A percentile compares a stretch with the other conserved stretches of the same genome.
Conservation (phyloP, 768 basidiomycete genomes). For the Rhodotorula toruloides region DNA sequence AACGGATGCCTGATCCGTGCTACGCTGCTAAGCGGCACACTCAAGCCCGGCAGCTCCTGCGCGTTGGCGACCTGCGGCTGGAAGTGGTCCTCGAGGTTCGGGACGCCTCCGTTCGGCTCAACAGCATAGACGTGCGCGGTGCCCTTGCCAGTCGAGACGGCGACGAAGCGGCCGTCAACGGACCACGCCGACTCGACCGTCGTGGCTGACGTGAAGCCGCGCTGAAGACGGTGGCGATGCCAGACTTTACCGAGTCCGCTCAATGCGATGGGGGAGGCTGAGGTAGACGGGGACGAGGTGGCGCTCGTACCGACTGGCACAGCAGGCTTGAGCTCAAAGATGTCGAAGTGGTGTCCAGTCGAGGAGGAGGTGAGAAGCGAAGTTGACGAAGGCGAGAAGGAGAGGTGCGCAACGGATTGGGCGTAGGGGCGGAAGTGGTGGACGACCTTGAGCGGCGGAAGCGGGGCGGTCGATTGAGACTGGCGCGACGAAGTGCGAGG, state of each 20-base stretch:
- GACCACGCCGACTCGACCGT: conserved; percentile 21
- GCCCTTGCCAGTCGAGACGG: conserved; percentile 34
- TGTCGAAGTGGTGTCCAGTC: conserved; percentile 36
- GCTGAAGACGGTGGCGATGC: conserved; percentile 40
- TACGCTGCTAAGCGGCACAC: conserved; percentile 23
- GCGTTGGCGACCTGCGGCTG: conserved; percentile 12
- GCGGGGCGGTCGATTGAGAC: not conserved
- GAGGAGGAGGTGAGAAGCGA: conserved; percentile 29
- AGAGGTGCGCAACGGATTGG: conserved; percentile 33
- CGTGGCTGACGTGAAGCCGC: conserved; percentile 33
- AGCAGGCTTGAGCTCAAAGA: conserved; percentile 40
- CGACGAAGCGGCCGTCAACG: conserved; percentile 30
- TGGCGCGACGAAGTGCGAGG: not conserved
- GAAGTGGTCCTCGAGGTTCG: conserved; percentile 26
- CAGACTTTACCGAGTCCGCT: conserved; percentile 31
- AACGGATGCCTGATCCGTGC: conserved; percentile 15
- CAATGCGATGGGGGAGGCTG: not conserved
- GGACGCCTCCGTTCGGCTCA: conserved; percentile 26
- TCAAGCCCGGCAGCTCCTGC: conserved; percentile 24
- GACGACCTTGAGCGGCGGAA: conserved; percentile 5
- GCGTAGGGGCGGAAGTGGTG: conserved; percentile 39
- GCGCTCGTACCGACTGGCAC: conserved; percentile 4
- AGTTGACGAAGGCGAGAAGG: conserved; percentile 33
- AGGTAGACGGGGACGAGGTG: not conserved
- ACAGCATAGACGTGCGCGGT: conserved; percentile 39